Base-by-base conservation (phyloP, 139 green algal species). In the Protoeuglena noctilucae region DNA sequence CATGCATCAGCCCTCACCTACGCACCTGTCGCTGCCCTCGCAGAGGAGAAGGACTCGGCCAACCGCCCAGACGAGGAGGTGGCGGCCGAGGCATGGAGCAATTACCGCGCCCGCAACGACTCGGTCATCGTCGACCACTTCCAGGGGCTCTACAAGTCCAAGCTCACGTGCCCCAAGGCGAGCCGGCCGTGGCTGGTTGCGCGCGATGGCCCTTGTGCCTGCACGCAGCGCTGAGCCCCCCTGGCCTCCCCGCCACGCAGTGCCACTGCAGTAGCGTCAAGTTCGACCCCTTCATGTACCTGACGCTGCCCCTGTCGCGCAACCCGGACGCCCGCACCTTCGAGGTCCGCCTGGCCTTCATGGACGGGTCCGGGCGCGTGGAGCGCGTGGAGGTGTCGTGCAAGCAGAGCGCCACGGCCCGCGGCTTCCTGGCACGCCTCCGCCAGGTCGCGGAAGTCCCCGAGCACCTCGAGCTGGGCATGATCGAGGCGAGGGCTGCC, bases 251-350 rank as follows among this genome's bases (percentile, higher is more conserved):
- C n/a, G n/a, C n/a, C n/a, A n/a, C n/a, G 2, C 9, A 72, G 2
- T 97, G 89, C 70, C 26, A 53, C 48, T 70, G 78, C 60, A 63
- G 58, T 30, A 81, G 63, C 7, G 64, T 84, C 48, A 95, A 90
- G 58, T 95, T 96, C 58, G 89, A 97, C 69, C 85, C 89, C 1
- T 91, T 94, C 73, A 94, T 94, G 83, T 95, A 94, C 66, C 67
- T 96, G 21, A 87, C 85, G 0, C 76, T 97, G 61, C 87, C 83
- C 1, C 71, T 97, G 58, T 89, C 89, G 14, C 39, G 50, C 28
- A 12, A 43, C 9, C 54, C 67, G 29, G 65, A 63, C 57, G 68
- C 50, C 21, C 56, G 66, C 21, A 56, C 23, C 39, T 28, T 89
- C 26, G 49, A 55, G 14, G 61, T 81, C 29, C 79, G 71, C n/a